These are phyloP conservation scores for Fusarium keratoplasticum DNA, from an alignment of 2,329 filamentous ascomycete species.

Conservation along the genomic window DNA sequence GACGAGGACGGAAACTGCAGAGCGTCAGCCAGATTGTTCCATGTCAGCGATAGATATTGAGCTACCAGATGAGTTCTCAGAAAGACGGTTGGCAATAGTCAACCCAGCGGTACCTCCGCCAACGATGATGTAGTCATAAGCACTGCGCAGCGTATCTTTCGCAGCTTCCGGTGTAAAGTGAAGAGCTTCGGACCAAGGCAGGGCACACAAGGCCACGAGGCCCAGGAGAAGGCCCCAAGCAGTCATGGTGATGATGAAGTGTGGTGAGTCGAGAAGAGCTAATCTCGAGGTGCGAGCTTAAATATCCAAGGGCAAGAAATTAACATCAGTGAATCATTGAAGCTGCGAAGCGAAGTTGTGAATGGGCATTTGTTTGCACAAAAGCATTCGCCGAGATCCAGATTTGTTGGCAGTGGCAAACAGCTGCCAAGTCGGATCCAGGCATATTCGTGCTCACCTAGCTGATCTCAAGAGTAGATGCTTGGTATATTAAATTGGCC, in stretches of 20 bases:
- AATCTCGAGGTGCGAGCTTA: not conserved
- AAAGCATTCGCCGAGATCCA: not conserved
- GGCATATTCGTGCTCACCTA: not conserved
- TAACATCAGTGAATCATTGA: not conserved
- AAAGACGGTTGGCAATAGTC: conserved; percentile 52
- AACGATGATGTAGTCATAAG: conserved; percentile 47
- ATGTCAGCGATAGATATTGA: not conserved
- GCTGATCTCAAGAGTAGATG: not conserved
- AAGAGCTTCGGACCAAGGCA: not conserved
- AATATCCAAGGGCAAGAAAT: not conserved
- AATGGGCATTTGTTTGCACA: not conserved
- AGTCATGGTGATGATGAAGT: not conserved
- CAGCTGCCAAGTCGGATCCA: not conserved
- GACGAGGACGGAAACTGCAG: conserved; percentile 11
- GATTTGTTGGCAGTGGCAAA: conserved; percentile 5
- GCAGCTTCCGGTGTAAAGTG: conserved; percentile 2
- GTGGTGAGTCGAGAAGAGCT: not conserved
- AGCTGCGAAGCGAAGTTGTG: not conserved
- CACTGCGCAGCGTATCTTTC: conserved; percentile 1
- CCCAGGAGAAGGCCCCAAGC: not conserved
- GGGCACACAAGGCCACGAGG: not conserved
- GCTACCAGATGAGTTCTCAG: conserved; percentile 50
- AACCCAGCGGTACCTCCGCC: conserved; percentile 57
- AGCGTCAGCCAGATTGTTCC: not conserved
- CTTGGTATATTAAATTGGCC: not conserved